Base-by-base conservation (phyloP, 2,329 filamentous ascomycete species). In the Curvularia spicifera region DNA sequence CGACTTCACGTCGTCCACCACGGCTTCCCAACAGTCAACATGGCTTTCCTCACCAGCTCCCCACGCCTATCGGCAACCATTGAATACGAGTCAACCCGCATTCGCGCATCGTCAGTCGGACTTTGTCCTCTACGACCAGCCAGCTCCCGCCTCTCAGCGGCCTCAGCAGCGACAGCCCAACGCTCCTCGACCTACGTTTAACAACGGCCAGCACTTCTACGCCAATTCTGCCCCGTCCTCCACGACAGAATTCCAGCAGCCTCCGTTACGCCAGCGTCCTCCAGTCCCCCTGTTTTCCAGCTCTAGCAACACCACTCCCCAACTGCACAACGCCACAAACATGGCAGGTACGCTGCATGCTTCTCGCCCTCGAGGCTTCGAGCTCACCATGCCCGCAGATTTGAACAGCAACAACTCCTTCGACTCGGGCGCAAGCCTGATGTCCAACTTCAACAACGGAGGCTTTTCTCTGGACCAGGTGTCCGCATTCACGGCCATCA, bases 1-100 rank as follows among this genome's bases (percentile, higher is more conserved):
- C 86, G 88, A 89, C 86, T 86, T 84, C 70, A 74, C 83, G 86
- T 87, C 90, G 88, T 89, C 89, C 89, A 92, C 84, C 85, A 93
- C 90, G 90, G 89, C 90, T 91, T 85, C 87, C 78, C 77, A 79
- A 78, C 78, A 80, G 75, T 86, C 87, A 92, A 72, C 84, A 93
- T 93, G 90, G 90, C 89, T 84, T 87, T 85, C 89, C 84, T 87
- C 87, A 85, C 78, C 81, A 79, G 77, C 81, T 78, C 73, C 80
- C 74, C 71, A 78, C 79, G 78, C 81, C 78, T 76, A 76, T 78
- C 74, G 79, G 78, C 80, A 80, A 77, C 82, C 80, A 77, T 80
- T 82, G 69, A 73, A 69, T 67, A 73, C 70, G 59, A 70, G 70
- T 70, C 71, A 77, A 73, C 75, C 75, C 70, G 75, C 73, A 70